A percentile compares a stretch with the other conserved stretches of the same genome.
Conservation (phyloP, 2,329 filamentous ascomycete species). For the Neofusicoccum laricinum region DNA sequence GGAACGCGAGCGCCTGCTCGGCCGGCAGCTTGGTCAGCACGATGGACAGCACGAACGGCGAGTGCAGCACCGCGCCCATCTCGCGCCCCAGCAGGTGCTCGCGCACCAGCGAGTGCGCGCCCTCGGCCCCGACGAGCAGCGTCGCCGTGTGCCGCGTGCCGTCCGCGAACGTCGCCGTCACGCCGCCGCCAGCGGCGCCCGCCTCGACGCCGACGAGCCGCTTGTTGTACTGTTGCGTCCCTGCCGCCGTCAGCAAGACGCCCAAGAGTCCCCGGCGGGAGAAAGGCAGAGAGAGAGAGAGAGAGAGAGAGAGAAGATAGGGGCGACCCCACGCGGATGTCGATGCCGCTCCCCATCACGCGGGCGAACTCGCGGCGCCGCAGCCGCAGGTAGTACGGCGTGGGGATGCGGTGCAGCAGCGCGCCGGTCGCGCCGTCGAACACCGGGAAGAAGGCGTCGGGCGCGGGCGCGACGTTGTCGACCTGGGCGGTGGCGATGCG, state of each 20-base stretch:
- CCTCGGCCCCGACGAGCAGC: conserved; percentile 38
- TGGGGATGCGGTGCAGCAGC: conserved; percentile 24
- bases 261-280: too few species aligned
- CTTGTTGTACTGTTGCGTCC: conserved; percentile 34
- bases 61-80: conserved; percentile 30
- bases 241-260: too few species aligned
- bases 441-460: conserved; percentile 20
- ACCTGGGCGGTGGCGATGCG: conserved; percentile 50
- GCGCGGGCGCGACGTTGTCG: conserved; percentile 47
- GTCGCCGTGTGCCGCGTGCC: conserved; percentile 28
- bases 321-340: conserved; percentile 26
- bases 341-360: conserved; percentile 28
- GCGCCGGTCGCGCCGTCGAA: conserved; percentile 36
- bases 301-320: too few species aligned
- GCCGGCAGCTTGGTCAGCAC: conserved; percentile 41
- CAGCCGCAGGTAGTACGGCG: conserved; percentile 33
- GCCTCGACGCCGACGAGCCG: conserved; percentile 34
- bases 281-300: too few species aligned
- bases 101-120: conserved; percentile 20
- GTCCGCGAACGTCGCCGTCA: conserved; percentile 36
- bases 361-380: conserved; percentile 33
- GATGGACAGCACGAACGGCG: conserved; percentile 47
- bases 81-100: conserved; percentile 26
- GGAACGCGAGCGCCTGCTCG: conserved; percentile 44
- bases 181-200: conserved; percentile 27